Conservation (phyloP, 2,329 filamentous ascomycete species). For the Penicillium sclerotiorum region DNA sequence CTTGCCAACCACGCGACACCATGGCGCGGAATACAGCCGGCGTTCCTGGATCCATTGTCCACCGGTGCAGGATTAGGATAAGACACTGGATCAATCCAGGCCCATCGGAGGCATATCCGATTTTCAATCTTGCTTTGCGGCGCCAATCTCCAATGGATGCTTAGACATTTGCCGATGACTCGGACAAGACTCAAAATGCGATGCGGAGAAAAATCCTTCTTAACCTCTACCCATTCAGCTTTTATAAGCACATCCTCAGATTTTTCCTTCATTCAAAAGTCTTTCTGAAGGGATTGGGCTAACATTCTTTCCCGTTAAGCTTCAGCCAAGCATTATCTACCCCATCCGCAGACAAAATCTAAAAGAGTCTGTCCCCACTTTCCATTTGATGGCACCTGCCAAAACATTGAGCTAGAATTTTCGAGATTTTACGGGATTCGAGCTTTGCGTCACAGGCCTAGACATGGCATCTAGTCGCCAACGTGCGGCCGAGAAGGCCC, state of each 20-base stretch:
- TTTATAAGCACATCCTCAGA: background rate
- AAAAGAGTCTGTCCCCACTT: background rate
- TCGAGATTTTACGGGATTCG: background rate
- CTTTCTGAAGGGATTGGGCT: background rate
- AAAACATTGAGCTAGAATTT: background rate
- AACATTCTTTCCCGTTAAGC: background rate
- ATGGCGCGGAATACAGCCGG: constrained; percentile 22
- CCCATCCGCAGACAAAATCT: background rate
- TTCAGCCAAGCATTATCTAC: constrained; percentile 2
- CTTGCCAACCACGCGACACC: constrained; percentile 12
- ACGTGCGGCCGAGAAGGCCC: constrained; percentile 46
- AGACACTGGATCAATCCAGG: constrained; percentile 11
- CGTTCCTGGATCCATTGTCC: constrained; percentile 8
- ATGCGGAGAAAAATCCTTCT: constrained; percentile 1
- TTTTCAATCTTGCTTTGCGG: constrained; percentile 11
- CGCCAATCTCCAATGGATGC: constrained; percentile 21
- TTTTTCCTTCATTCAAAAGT: background rate
- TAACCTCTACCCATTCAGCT: background rate
- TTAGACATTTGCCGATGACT: constrained; percentile 19
- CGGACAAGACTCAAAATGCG: constrained; percentile 12
- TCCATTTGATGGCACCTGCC: background rate
- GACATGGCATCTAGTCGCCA: constrained; percentile 33
- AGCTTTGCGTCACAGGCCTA: background rate
- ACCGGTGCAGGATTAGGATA: constrained; percentile 14
- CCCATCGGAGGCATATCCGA: constrained; percentile 24